Evolutionary conservation across 1,284 basidiomycete genomes (phyloP), one percentile per base, ranked within the genome.

Genomic region (Mycena citricolor): DNA sequence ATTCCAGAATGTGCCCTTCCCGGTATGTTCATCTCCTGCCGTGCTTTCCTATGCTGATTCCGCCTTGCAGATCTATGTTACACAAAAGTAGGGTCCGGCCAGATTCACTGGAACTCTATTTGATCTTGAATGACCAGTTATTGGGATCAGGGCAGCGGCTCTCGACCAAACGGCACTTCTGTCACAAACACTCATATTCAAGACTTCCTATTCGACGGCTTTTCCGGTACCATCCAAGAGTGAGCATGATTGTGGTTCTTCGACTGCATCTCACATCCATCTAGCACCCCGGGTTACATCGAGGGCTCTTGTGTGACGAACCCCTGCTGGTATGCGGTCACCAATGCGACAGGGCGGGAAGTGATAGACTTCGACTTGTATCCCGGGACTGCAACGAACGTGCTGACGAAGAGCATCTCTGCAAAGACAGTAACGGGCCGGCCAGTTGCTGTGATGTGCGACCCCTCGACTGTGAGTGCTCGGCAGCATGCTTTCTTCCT

Each of bases 341-440:
- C 64, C 1, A 67, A 67, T 23, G 73, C 77, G 8, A 80, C 76
- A 1, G 76, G 77, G 23, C 76, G 71, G 48, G 78, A 81, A 58
- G 74, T 77, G 14, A 65, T 67, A 10, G 79, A 81, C 34, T 68
- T 79, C 30, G 78, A 81, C 54, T 55, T 80, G n/a, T 76, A 79
- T 49, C 71, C 72, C 1, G 58, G 65, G 19, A 79, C 77, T 75
- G 73, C 74, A 1, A 63, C 63, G 2, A 76, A 77, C 52, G 62
- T 81, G 41, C 58, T 74, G 17, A 70, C 72, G 0, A 73, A 71
- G 49, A 59, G 72, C 35, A 68, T 80, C 28, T 56, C 66, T 22
- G 68, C 72, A 2, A 60, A 40, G 24, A 79, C 76, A 0, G 59
- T 71, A 45, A 73, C 70, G 1, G 61, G 62, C 3, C 58, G 68